Evolutionary conservation across 2,329 filamentous ascomycete species (phyloP).

Genomic region (Monilinia aucupariae): DNA sequence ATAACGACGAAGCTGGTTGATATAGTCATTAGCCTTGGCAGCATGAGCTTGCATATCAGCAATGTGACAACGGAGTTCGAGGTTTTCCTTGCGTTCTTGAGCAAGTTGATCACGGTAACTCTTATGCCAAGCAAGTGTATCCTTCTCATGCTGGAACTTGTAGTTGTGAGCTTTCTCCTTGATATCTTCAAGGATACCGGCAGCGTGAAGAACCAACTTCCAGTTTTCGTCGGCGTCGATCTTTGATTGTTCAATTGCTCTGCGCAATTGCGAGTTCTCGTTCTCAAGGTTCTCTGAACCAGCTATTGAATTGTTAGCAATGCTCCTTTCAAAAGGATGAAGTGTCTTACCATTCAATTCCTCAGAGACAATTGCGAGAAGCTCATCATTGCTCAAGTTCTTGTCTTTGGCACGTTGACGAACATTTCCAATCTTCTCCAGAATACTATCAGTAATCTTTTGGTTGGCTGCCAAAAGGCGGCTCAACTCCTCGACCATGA

Average conservation of each 20-base stretch:
- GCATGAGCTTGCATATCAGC: constrained; percentile 62
- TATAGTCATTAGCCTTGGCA: constrained; percentile 49
- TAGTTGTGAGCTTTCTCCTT: constrained; percentile 61
- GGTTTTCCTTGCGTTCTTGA: constrained; percentile 60
- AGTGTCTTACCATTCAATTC: constrained; percentile 48
- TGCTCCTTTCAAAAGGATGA: background rate
- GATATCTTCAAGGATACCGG: constrained; percentile 51
- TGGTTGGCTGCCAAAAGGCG: constrained; percentile 40
- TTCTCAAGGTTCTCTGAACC: constrained; percentile 50
- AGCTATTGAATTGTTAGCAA: constrained; percentile 17
- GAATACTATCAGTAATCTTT: constrained; percentile 59
- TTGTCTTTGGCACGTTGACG: constrained; percentile 47
- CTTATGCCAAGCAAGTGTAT: constrained; percentile 59
- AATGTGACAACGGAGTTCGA: constrained; percentile 57
- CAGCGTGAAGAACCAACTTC: constrained; percentile 50
- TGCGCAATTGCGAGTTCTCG: constrained; percentile 55
- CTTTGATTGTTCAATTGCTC: constrained; percentile 57
- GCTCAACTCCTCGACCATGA: constrained; percentile 61
- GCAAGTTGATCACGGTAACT: constrained; percentile 61
- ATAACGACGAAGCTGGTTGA: constrained; percentile 51
- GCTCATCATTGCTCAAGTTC: constrained; percentile 51
- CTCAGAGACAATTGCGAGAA: constrained; percentile 50
- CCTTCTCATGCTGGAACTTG: constrained; percentile 56
- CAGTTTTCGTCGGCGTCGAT: constrained; percentile 57
- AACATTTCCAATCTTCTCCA: constrained; percentile 56